These are phyloP conservation scores for Pseudogymnoascus sp. DNA, from an alignment of 2,329 filamentous ascomycete species.

Conservation along the genomic window DNA sequence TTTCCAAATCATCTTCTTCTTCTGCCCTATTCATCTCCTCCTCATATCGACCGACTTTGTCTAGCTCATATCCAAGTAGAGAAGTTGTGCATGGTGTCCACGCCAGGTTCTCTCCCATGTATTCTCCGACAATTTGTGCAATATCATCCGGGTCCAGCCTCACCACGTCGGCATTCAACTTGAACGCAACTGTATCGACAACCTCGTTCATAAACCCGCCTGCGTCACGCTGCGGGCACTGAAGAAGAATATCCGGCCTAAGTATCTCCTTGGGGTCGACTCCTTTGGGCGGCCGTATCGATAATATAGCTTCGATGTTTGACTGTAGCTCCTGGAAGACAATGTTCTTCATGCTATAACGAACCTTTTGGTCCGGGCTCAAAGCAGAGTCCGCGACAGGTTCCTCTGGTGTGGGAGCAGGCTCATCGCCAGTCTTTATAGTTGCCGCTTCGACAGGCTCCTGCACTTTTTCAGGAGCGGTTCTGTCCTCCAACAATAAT, in stretches of 20 bases:
- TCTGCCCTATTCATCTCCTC: slow-evolving; percentile 41
- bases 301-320: not conserved
- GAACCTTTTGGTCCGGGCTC: not conserved
- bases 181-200: slow-evolving; percentile 53
- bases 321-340: not conserved
- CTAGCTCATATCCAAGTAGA: slow-evolving; percentile 47
- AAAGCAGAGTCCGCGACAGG: not conserved
- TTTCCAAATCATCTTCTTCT: slow-evolving; percentile 33
- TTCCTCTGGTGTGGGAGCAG: not conserved
- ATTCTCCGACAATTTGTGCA: slow-evolving; percentile 58
- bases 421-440: not conserved
- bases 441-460: not conserved
- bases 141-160: slow-evolving; percentile 61
- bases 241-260: slow-evolving; percentile 49
- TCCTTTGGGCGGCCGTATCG: slow-evolving; percentile 29
- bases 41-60: slow-evolving; percentile 45
- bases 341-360: not conserved
- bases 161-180: slow-evolving; percentile 57
- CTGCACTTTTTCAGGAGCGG: not conserved
- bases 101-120: slow-evolving; percentile 53
- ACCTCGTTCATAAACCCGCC: slow-evolving; percentile 47
- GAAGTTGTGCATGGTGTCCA: slow-evolving; percentile 40
- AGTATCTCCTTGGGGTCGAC: slow-evolving; percentile 31
- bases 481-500: not conserved
- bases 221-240: slow-evolving; percentile 48